Evolutionary conservation across 768 basidiomycete species (phyloP).

Genomic region (Tylopilus felleus): DNA sequence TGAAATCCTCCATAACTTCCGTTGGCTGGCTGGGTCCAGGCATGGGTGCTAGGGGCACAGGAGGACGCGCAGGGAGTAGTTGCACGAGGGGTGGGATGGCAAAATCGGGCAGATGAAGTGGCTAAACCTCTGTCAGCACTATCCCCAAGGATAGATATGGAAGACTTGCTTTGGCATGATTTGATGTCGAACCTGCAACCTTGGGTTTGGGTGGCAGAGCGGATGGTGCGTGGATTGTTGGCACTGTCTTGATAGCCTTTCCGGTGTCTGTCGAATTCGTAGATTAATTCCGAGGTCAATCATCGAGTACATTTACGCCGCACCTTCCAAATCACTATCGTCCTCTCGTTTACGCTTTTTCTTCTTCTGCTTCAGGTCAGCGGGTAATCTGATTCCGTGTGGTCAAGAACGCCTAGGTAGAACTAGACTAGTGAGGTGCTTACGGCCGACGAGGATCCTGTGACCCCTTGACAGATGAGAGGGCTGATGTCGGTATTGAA

Average conservation of each 20-base stretch:
- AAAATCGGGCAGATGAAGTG: conserved; percentile 55
- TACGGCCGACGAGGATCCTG: conserved; percentile 63
- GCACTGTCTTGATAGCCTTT: conserved; percentile 57
- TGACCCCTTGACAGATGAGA: conserved; percentile 51
- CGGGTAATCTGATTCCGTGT: conserved; percentile 27
- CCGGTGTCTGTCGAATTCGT: conserved; percentile 40
- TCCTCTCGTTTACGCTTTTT: conserved; percentile 83
- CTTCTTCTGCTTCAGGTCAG: conserved; percentile 73
- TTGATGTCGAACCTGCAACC: conserved; percentile 40
- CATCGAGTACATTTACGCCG: conserved; percentile 30
- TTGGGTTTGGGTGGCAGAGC: conserved; percentile 55
- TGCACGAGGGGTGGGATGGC: conserved; percentile 46
- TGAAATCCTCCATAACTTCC: conserved; percentile 88
- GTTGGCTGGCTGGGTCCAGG: conserved; percentile 82
- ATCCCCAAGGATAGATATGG: neutral
- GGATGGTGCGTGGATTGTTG: conserved; percentile 41
- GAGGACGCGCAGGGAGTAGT: conserved; percentile 60
- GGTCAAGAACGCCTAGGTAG: conserved; percentile 11
- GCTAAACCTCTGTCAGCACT: conserved; percentile 22
- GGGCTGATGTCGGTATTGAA: conserved; percentile 44
- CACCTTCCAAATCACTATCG: conserved; percentile 67
- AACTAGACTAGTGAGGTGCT: conserved; percentile 24
- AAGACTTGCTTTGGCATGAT: conserved; percentile 49
- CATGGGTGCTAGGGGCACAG: conserved; percentile 57
- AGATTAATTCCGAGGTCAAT: conserved; percentile 6